Conservation (phyloP, 306 rosid species). For the Cucurbita pepo region DNA sequence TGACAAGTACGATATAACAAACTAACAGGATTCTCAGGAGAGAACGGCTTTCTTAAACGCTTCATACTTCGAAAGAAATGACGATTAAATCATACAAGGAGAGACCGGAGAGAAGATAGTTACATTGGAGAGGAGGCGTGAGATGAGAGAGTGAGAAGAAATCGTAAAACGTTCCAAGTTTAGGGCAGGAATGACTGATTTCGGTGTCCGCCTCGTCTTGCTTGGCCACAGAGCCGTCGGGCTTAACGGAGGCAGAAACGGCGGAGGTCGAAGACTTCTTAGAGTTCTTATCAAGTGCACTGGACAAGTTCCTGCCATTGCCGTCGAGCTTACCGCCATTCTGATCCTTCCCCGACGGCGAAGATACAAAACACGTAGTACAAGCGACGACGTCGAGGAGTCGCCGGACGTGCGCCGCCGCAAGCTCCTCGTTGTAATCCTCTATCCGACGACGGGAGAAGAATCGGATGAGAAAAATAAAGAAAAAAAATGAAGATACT, state of each 20-base stretch:
- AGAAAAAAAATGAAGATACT: not conserved
- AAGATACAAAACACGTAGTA: slow-evolving; percentile 67
- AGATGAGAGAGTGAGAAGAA: slow-evolving; percentile 87
- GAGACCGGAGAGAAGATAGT: not conserved
- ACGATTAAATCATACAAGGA: not conserved
- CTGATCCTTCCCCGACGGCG: slow-evolving; percentile 28
- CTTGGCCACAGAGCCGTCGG: slow-evolving; percentile 16
- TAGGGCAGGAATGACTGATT: slow-evolving; percentile 56
- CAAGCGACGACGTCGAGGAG: slow-evolving; percentile 73
- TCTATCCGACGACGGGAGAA: slow-evolving; percentile 19
- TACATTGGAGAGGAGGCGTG: slow-evolving; percentile 83
- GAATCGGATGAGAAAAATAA: not conserved
- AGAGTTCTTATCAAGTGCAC: slow-evolving; percentile 24
- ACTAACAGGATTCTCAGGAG: not conserved
- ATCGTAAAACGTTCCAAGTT: slow-evolving; percentile 80
- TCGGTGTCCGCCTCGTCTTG: slow-evolving; percentile 59
- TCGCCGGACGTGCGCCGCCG: slow-evolving; percentile 69
- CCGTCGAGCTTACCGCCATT: slow-evolving; percentile 18
- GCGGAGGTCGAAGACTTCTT: slow-evolving; percentile 19
- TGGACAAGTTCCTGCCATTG: slow-evolving; percentile 18
- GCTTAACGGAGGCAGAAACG: slow-evolving; percentile 2
- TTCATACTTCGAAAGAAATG: not conserved
- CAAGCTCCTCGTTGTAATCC: slow-evolving; percentile 59
- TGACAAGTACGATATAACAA: not conserved
- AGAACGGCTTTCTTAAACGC: not conserved